Evolutionary conservation across 768 basidiomycete genomes (phyloP), one percentile per base, ranked within the genome.

Genomic region (Boletellus emodensis): DNA sequence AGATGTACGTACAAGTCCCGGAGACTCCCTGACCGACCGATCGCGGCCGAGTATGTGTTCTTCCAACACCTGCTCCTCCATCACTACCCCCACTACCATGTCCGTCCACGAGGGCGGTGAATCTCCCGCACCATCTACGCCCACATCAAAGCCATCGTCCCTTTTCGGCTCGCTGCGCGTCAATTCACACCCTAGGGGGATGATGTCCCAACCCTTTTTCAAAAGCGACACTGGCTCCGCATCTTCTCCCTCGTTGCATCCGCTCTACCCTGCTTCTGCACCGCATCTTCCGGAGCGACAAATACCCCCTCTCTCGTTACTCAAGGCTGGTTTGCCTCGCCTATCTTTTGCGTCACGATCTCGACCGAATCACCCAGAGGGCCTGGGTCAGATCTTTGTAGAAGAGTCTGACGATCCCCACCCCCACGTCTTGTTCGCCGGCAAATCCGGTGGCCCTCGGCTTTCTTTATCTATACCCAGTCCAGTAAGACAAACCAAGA

Each of bases 11-110:
- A 61, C 73, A 43, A 65, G 70, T 39, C 71, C 75, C 28, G 73
- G 75, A 15, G 79, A 75, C 40, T 65, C 68, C 14, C 53, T 58
- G 9, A 70, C 65, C 43, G 70, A 75, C 34, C 73, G 69, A 34
- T 76, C 82, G 15, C 76, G 82, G 30, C 81, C 77, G 15, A 84
- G 82, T 58, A 72, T 83, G 46, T 85, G 82, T 33, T 84, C 84
- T 24, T 77, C 73, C 5, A 75, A 77, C 36, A 83, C 83, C 24
- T 77, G 71, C 57, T 77, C 72, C 24, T 70, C 79, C 14, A 74
- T 75, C 33, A 74, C 73, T 10, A 62, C 66, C 12, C 66, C 64
- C 28, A 61, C 69, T 3, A 60, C 65, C 40, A 57, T 69, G 28
- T 62, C 65, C 26, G 54, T 74, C 18, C 76, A 79, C 40, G 72